Conservation (phyloP, 2,329 filamentous ascomycete species). For the Fusarium udum region DNA sequence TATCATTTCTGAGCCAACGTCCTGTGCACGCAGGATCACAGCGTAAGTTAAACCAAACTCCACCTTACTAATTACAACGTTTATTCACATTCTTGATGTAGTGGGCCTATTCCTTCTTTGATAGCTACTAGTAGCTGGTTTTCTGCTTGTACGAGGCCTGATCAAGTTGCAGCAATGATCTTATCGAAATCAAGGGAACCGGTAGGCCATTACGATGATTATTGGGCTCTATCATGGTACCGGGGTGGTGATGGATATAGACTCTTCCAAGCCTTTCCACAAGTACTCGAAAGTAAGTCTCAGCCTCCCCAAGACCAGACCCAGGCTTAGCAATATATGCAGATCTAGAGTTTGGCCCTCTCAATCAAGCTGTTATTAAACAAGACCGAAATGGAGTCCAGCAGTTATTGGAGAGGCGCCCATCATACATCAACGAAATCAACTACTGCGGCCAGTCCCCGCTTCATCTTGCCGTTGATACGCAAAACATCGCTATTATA, state of each 20-base stretch:
- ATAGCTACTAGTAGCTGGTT: too few species aligned
- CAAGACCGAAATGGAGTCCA: accelerated
- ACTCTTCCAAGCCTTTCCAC: too few species aligned
- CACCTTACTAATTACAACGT: too few species aligned
- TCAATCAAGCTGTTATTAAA: accelerated
- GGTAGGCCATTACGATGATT: not conserved
- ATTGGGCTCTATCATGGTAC: not conserved
- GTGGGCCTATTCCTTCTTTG: too few species aligned
- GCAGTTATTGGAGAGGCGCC: not conserved
- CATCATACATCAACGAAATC: not conserved
- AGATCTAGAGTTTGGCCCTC: not conserved
- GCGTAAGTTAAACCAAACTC: too few species aligned
- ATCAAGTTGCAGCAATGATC: not conserved
- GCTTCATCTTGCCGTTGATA: accelerated
- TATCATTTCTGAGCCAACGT: too few species aligned
- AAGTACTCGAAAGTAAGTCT: not conserved
- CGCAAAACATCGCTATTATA: not conserved
- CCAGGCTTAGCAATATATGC: accelerated
- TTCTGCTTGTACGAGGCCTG: accelerated
- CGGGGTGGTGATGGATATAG: too few species aligned
- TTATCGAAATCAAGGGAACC: not conserved
- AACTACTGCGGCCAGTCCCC: not conserved
- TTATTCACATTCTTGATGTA: too few species aligned
- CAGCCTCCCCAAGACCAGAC: not conserved
- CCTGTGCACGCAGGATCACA: too few species aligned